Conservation (phyloP, 2,329 filamentous ascomycete species). For the Alternaria panax region DNA sequence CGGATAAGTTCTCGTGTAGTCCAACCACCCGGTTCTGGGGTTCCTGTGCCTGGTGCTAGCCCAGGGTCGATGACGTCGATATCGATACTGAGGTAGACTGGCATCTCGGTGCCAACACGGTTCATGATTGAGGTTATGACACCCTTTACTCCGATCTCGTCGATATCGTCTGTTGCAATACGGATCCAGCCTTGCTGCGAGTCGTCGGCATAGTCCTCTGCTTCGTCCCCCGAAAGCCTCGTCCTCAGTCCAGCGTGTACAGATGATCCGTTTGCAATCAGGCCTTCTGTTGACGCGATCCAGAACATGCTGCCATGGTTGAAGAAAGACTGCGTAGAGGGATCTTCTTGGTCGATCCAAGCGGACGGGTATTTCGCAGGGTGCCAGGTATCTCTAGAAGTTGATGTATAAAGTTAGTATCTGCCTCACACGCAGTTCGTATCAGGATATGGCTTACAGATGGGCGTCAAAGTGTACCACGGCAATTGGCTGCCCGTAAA, state of each 20-base stretch:
- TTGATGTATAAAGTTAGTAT: background rate
- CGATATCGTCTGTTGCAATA: constrained; percentile 85
- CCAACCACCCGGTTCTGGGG: constrained; percentile 90
- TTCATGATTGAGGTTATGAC: constrained; percentile 74
- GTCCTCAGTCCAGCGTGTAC: constrained; percentile 87
- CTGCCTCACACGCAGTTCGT: background rate
- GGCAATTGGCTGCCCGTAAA: constrained; percentile 55
- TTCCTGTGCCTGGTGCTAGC: constrained; percentile 79
- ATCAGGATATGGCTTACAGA: constrained; percentile 49
- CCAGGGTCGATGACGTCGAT: constrained; percentile 83
- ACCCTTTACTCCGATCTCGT: constrained; percentile 77
- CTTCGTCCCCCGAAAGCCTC: constrained; percentile 69
- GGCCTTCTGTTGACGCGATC: constrained; percentile 80
- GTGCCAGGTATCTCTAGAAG: constrained; percentile 72
- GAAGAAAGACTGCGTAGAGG: constrained; percentile 73
- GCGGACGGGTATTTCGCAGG: constrained; percentile 79
- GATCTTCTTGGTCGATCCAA: constrained; percentile 65
- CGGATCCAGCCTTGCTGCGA: constrained; percentile 77
- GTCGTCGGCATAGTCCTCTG: constrained; percentile 76
- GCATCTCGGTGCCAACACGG: constrained; percentile 74
- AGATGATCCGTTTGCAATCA: constrained; percentile 75
- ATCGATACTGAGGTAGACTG: constrained; percentile 82
- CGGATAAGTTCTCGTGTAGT: constrained; percentile 86
- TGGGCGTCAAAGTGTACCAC: constrained; percentile 67
- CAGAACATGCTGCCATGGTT: constrained; percentile 94